Base-by-base conservation (phyloP, 192 early-diverging fungal genomes). In the Phlyctochytrium planicorne region DNA sequence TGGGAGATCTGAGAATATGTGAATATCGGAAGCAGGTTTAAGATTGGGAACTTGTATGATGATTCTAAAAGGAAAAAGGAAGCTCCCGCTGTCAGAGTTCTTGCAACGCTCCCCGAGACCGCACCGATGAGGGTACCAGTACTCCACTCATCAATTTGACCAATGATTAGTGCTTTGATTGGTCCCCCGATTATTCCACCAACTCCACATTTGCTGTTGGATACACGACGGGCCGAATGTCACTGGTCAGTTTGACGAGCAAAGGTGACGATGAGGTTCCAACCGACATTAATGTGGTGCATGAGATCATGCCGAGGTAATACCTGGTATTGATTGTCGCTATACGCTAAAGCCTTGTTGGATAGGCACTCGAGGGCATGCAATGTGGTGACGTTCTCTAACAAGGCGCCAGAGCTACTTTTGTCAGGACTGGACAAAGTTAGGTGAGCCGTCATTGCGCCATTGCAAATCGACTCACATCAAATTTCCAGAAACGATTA, bases 341-440 rank as follows among this genome's bases (percentile, higher is more conserved):
- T 10, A n/a, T 10, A 10, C n/a, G 40, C 10, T n/a, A 14, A 14
- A 14, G 12, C 40, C 12, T n/a, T 50, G 16, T 29, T 57, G 16
- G 6, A 25, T 29, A 14, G 55, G 55, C 55, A 57, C 55, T 14
- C 55, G 55, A 10, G 91, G 37, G 76, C 87, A 0, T 91, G 91
- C 66, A 90, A 89, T 71, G 81, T 87, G 34, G 89, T 93, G 2
- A 70, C 84, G 12, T 93, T 91, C 70, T 90, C 82, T 33, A 78
- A 86, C 30, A 70, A 75, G n/a, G 74, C 84, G 35, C 80, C 86
- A 0, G 74, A 80, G 30, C 70, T 87, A 10, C 68, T 93, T 23
- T 87, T 88, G 3, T 77, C 82, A 20, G 91, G 91, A 10, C 72
- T 91, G 2, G 91, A 91, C 31, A 93, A 91, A 76, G 84, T 82